Evolutionary conservation across 768 basidiomycete genomes (phyloP), one percentile per base, ranked within the genome.

Genomic region (Rhizopogon rudus): DNA sequence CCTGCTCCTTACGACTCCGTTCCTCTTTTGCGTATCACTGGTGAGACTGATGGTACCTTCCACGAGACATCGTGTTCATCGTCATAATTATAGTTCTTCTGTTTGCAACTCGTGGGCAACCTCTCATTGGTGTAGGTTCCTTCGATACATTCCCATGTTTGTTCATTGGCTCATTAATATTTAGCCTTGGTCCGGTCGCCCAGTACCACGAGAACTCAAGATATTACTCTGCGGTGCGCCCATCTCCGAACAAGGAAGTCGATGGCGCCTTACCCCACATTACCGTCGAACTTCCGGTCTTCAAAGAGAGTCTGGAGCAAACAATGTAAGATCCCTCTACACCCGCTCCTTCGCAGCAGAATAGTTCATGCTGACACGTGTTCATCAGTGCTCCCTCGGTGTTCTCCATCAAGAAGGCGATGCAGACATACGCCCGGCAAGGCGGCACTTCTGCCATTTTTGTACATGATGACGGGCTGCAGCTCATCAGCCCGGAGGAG

Each of bases 401-500:
- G 4, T 79, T 79, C 62, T 92, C 87, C 0, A 73, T 86, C 58
- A 91, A 91, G 71, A 86, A 85, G 72, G 91, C 90, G 0, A 92
- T 92, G 84, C 88, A 89, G 67, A 89, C 88, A n/a, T 92, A 93
- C 64, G 91, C 91, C 5, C 78, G 91, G n/a, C 91, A 94, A 68
- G 91, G 92, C 46, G 91, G 90, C 5, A 86, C 87, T 1, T 89
- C 87, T 9, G 68, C 82, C 28, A 91, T 94, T 65, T 77, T 93
- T 44, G 75, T 94, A 14, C 88, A 91, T 67, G 92, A 93, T 63
- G 91, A 93, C 65, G 92, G 91, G 29, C 70, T 93, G 61, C 91
- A 91, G 66, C 69, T 84, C 22, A 68, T 91, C 58, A 71, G 72
- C 35, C 76, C 80, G 40, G 79, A 76, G 29, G 90, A 93, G 56